phyloP scores from a whole-genome alignment of 345 rosid species.

The Turritis glabra region DNA sequence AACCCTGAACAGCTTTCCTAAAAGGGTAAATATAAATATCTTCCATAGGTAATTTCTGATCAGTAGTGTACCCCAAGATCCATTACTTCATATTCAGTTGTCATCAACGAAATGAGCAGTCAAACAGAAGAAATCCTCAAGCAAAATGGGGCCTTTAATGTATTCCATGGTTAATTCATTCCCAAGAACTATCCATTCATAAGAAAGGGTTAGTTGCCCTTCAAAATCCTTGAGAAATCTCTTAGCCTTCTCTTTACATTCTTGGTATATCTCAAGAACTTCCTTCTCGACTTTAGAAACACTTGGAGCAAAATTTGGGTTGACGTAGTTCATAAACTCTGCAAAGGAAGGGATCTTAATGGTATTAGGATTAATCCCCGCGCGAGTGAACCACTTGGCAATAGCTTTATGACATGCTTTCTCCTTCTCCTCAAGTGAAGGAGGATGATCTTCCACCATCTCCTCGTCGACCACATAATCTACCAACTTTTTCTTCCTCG shows the following conservation, averaged over 20 bases:
- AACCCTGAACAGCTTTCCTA: slow-evolving; percentile 6
- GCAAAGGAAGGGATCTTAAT: not conserved
- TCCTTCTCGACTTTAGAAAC: not conserved
- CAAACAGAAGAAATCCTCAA: slow-evolving; percentile 18
- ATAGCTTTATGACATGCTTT: not conserved
- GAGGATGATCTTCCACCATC: not conserved
- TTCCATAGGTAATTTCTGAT: not conserved
- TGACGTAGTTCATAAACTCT: not conserved
- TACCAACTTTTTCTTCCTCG: not conserved
- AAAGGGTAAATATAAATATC: not conserved
- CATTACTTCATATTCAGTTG: slow-evolving; percentile 13
- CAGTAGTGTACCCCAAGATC: slow-evolving; percentile 20
- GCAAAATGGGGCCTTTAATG: not conserved
- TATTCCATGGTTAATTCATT: not conserved
- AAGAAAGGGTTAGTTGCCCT: slow-evolving; percentile 22
- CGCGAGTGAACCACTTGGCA: not conserved
- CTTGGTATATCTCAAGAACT: slow-evolving; percentile 6
- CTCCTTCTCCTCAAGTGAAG: not conserved
- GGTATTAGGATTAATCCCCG: not conserved
- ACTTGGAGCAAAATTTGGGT: not conserved
- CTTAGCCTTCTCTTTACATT: slow-evolving; percentile 1
- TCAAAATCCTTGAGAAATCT: slow-evolving; percentile 19
- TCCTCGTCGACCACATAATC: slow-evolving; percentile 1
- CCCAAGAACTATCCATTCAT: slow-evolving; percentile 16
- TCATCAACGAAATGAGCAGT: slow-evolving; percentile 37